Evolutionary conservation across 257 asterid species (phyloP), one percentile per base, ranked within the genome.

Genomic region (Scutellaria barbata): DNA sequence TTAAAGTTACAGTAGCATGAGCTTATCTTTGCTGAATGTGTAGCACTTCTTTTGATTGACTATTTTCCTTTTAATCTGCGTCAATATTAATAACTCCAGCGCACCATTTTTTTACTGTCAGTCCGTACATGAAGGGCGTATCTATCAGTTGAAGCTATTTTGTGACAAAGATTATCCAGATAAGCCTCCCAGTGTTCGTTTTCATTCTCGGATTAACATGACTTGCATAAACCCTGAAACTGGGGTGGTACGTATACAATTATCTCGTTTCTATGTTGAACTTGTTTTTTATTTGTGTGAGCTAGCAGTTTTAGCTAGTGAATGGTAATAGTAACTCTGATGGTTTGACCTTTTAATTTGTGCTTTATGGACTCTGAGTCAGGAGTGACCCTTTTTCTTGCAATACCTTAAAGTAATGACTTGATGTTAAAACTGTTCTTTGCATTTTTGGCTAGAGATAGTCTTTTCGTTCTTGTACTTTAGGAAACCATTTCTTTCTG

Each of bases 121-220:
- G 97, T 87, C 95, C 37, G 97, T 91, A 35, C 97, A 91, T 45
- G 97, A 91, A 80, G 96, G 97, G 12, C 95, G 97, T 17, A 90
- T 90, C 48, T 90, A 90, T 76, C 97, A 90, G 83, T 76, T 90
- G 82, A 90, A 90, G 85, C 82, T 90, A 65, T 90, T 90, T 71
- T 91, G 97, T 8, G 97, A 91, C 89, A 91, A 91, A 82, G 97
- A 91, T 81, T 91, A 91, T 50, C 97, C 97, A 0, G 97, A 91
- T 84, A 91, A 91, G 92, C 97, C 96, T 46, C 97, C 97, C 56
- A 79, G 74, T 72, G 96, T 89, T 33, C 96, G 97, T 54, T 91
- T 91, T 69, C 91, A 91, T 77, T 89, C 97, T 13, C 92, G 96
- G 61, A 61, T 91, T 67, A 87, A 89, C 92, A 85, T 91, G 95